These are phyloP conservation scores for Coemansia sp. DNA, from an alignment of 371 early-diverging fungal genomes.

Conservation along the genomic window DNA sequence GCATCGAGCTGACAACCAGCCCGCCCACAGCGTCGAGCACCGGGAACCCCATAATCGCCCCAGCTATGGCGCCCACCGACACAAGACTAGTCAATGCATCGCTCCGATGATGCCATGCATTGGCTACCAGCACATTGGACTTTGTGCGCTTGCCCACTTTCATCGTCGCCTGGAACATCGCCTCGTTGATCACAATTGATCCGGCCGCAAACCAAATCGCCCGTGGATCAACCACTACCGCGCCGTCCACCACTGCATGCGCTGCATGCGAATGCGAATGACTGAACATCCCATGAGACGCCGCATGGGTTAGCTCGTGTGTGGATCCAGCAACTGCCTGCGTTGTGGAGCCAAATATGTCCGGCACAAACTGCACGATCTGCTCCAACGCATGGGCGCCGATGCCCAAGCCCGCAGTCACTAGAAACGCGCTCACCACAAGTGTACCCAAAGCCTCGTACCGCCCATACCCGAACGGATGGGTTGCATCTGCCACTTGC, in stretches of 20 bases:
- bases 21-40: conserved; percentile 70
- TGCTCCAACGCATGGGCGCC: conserved; percentile 67
- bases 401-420: conserved; percentile 64
- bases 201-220: conserved; percentile 72
- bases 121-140: conserved; percentile 68
- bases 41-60: conserved; percentile 64
- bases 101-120: conserved; percentile 78
- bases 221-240: conserved; percentile 59
- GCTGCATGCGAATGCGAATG: conserved; percentile 53
- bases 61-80: conserved; percentile 63
- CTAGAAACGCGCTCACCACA: conserved; percentile 63
- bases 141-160: conserved; percentile 62
- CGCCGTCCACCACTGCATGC: conserved; percentile 33
- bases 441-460: conserved; percentile 72
- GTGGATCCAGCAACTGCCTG: conserved; percentile 17
- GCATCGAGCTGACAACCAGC: conserved; percentile 61
- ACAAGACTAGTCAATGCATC: conserved; percentile 69
- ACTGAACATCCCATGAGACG: conserved; percentile 16
- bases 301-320: conserved; percentile 7
- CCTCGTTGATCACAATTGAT: conserved; percentile 66
- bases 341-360: conserved; percentile 18
- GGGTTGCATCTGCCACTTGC: conserved; percentile 59
- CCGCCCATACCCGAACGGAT: conserved; percentile 71
- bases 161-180: conserved; percentile 65
- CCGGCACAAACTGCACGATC: conserved; percentile 47